Percentiles rank a stretch among this genome's conserved stretches.
Conservation (phyloP, 106 monocot genomes). For the Apostasia ramifera region DNA sequence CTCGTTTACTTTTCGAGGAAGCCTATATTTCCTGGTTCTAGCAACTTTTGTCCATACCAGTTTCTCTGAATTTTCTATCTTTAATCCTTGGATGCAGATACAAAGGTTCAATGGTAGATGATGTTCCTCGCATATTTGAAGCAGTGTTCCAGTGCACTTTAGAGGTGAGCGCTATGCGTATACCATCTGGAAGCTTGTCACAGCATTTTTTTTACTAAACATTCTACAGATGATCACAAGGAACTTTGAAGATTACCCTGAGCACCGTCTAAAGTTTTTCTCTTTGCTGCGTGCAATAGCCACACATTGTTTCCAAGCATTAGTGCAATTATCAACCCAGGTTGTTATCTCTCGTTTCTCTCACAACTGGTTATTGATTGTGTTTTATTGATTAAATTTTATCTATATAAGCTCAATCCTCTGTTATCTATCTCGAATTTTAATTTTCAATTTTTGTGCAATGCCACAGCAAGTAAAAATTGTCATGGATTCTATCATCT, state of each 20-base stretch:
- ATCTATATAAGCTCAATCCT: no score
- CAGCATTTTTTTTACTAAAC: neutral
- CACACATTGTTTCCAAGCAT: conserved; percentile 87
- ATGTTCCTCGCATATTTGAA: conserved; percentile 91
- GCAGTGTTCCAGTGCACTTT: conserved; percentile 97
- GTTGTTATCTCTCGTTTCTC: conserved; percentile 22
- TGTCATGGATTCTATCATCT: conserved; percentile 93
- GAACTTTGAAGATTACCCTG: conserved; percentile 99
- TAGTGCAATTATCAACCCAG: conserved; percentile 86
- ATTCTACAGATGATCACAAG: conserved; percentile 86
- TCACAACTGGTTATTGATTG: neutral
- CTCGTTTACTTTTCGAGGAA: no score
- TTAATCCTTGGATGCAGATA: conserved; percentile 33
- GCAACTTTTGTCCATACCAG: neutral
- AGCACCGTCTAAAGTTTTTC: conserved; percentile 96
- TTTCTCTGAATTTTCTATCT: neutral
- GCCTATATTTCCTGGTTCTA: no score
- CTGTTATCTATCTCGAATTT: no score
- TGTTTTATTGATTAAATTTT: no score
- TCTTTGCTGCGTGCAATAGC: conserved; percentile 87
- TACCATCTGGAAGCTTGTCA: neutral
- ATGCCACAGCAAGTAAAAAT: conserved; percentile 81
- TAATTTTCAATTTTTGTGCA: neutral
- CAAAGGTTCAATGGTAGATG: conserved; percentile 86
- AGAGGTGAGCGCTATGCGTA: conserved; percentile 37